Conservation (phyloP, 169 alveolate genomes). For the Plasmodium gonderi region DNA sequence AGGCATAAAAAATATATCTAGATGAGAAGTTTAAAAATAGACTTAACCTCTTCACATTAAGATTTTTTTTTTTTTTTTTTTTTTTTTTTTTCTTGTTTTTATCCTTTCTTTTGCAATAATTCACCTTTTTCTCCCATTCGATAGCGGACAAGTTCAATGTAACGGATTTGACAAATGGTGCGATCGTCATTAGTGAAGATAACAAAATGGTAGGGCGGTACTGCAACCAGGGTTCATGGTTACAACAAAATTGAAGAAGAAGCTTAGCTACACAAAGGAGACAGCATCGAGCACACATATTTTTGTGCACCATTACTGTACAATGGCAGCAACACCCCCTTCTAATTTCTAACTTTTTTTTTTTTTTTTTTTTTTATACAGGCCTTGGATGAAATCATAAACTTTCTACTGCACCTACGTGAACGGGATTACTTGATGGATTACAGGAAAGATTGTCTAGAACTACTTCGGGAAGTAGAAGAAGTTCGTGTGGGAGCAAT, state of each 20-base stretch:
- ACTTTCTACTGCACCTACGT: slow-evolving; percentile 45
- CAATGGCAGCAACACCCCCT: no score
- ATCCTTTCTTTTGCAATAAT: no score
- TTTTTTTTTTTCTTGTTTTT: background rate
- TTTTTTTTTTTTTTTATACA: no score
- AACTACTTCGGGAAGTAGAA: slow-evolving; percentile 1
- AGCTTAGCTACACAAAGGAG: no score
- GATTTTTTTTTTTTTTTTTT: background rate
- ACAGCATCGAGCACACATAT: no score
- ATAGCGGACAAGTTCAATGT: slow-evolving; percentile 46
- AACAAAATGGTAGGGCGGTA: background rate
- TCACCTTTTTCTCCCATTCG: background rate
- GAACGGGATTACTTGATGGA: slow-evolving; percentile 12
- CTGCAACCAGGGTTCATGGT: no score
- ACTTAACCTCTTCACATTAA: background rate
- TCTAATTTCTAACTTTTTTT: no score
- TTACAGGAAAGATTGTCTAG: slow-evolving; percentile 18
- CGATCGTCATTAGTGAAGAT: slow-evolving; percentile 8
- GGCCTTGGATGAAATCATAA: slow-evolving; percentile 4
- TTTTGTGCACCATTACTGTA: no score
- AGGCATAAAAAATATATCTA: background rate
- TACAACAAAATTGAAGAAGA: no score
- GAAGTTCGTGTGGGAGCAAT: background rate
- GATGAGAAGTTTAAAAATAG: background rate
- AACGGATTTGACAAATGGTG: slow-evolving; percentile 48